Evolutionary conservation across 1,284 basidiomycete genomes (phyloP), one percentile per base, ranked within the genome.

Genomic region (Fomitopsis betulina): DNA sequence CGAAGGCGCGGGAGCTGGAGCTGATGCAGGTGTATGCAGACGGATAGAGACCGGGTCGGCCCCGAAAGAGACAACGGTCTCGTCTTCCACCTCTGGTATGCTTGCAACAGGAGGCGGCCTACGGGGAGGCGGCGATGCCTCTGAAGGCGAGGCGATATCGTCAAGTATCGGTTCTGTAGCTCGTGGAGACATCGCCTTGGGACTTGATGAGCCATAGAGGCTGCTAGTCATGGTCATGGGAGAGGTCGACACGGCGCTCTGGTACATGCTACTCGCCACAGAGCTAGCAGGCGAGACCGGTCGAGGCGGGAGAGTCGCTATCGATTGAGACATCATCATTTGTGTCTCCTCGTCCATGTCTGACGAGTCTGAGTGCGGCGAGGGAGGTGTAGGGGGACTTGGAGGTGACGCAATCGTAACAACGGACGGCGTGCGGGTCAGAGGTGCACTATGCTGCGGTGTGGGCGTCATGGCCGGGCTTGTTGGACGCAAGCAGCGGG

Each of bases 311-410:
- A 92, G 75, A 45, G 74, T 78, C 6, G 79, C 84, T 49, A 92
- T 75, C 5, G 89, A 91, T 66, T 91, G 89, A 4, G 88, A 86
- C 89, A 92, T 91, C 57, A 79, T 72, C 67, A 82, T 72, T 49
- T 82, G 81, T 2, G 80, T 78, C 42, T 86, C 84, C 64, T 90
- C 88, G 60, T 90, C 88, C 49, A 87, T 60, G 55, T 77, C 70
- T 23, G 69, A 73, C 7, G 80, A 79, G 54, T 77, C 76, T 17
- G 77, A 75, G 12, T 62, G 61, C 8, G 69, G 54, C 47, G 72
- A 67, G 39, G 70, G 68, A 32, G 72, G 71, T 38, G 62, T 15
- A 37, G 25, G 64, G 61, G 58, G 32, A 17, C 53, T 43, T 30
- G 49, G 57, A 21, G 32, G 53, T 0, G 57, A 38, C 12, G 50